Conservation (phyloP, 2,329 filamentous ascomycete genomes). For the Aureobasidium sp. region DNA sequence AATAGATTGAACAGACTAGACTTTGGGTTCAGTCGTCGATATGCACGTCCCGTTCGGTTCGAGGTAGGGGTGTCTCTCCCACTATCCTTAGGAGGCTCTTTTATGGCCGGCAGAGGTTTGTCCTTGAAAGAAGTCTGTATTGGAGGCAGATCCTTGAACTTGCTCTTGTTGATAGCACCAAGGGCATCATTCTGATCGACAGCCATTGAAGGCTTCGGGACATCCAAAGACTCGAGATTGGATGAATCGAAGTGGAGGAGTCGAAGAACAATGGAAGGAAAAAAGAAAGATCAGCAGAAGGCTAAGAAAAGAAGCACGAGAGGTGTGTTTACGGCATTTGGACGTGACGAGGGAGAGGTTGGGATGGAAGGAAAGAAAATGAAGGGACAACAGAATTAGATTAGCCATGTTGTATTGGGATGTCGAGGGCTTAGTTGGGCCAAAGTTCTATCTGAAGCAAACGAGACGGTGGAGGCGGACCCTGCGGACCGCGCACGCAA, state of each 20-base stretch:
- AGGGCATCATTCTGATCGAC: conserved; percentile 2
- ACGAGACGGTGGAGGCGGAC: conserved; percentile 13
- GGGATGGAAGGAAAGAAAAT: conserved; percentile 10
- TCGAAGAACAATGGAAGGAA: conserved; percentile 4
- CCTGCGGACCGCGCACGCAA: conserved; percentile 10
- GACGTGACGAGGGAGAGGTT: neutral
- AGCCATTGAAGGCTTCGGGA: neutral
- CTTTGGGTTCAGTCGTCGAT: conserved; percentile 1
- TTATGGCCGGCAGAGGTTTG: conserved; percentile 14
- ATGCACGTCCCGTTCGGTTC: neutral
- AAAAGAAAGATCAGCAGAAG: neutral
- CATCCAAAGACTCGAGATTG: neutral
- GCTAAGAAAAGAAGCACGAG: conserved; percentile 1
- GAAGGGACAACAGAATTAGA: conserved; percentile 8
- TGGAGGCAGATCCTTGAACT: conserved; percentile 6
- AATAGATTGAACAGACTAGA: conserved; percentile 40
- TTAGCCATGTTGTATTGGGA: conserved; percentile 5
- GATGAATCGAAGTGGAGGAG: neutral
- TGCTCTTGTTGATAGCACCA: neutral
- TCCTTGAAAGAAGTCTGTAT: conserved; percentile 10
- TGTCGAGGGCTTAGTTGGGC: conserved; percentile 1
- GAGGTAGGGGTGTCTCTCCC: neutral
- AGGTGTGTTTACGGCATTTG: conserved; percentile 1
- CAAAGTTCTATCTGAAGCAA: conserved; percentile 10
- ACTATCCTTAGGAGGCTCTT: neutral